Base-by-base conservation (phyloP, 179 eudicot genomes). In the Actinidia arguta region DNA sequence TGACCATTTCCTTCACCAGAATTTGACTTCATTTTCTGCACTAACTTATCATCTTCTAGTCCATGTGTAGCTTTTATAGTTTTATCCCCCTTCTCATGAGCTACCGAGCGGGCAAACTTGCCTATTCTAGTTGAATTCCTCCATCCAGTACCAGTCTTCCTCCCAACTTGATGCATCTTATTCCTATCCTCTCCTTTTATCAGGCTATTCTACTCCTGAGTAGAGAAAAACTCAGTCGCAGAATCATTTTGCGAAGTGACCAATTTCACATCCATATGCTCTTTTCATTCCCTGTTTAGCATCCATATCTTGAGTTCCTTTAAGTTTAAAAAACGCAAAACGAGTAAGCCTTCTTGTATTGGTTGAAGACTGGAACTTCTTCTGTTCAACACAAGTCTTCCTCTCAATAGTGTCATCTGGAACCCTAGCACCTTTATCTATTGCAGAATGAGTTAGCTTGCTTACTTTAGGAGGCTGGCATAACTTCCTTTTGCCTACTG, bases 401-500 rank as follows among this genome's bases (percentile, higher is more conserved):
- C 42, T 72, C 75, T 82, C 61, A 63, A 44, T 66, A 79, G 79
- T 63, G 44, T 58, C 58, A 76, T 85, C 73, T 24, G 22, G 36
- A 50, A 27, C 62, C 61, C 75, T 82, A 58, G 52, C 71, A 51
- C 78, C 71, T 80, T 42, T 85, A 81, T 84, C 84, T 48, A 42
- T 22, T 79, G 77, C 76, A 64, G 89, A 69, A 71, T 84, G 84
- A 80, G 92, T 88, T 69, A 83, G 61, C 81, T 86, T 79, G 50
- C 78, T 76, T 25, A 54, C 24, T 81, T 61, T 80, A 48, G 74
- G 51, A 50, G 87, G 82, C 50, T 55, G 83, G 52, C 51, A 79
- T 48, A 80, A 59, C 47, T 86, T 76, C 78, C 85, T 83, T 76
- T 72, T 73, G 63, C 62, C 73, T 73, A 66, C 56, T 4, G 68